These are phyloP conservation scores for Entomortierella parvispora DNA, from an alignment of 192 early-diverging fungal species.

Conservation along the genomic window DNA sequence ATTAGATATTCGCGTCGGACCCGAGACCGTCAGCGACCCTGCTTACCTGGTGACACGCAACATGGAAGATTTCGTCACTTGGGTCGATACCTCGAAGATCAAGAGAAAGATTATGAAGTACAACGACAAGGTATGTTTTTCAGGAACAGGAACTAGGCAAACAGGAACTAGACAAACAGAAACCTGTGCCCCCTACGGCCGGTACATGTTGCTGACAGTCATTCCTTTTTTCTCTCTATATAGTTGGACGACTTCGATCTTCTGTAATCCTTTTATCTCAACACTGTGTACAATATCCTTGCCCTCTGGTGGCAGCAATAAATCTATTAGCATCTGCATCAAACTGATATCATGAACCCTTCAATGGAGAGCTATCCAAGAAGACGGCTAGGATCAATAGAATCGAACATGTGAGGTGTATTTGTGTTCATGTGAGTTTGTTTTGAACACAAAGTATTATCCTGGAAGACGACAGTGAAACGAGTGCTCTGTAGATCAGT, in stretches of 20 bases:
- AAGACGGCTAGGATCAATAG: too few relatives aligned
- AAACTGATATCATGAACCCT: too few relatives aligned
- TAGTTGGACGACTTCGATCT: conserved; percentile 92
- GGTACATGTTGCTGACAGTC: not conserved
- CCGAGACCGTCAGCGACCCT: conserved; percentile 89
- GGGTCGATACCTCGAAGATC: conserved; percentile 98
- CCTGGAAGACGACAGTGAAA: too few relatives aligned
- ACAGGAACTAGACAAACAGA: not conserved
- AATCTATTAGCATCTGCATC: too few relatives aligned
- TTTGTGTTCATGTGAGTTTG: too few relatives aligned
- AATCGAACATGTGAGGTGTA: too few relatives aligned
- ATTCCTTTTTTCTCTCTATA: conserved; percentile 9
- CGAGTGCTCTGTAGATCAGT: too few relatives aligned
- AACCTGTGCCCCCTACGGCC: not conserved
- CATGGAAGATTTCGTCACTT: conserved; percentile 97
- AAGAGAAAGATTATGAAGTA: conserved; percentile 96
- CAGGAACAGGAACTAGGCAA: not conserved
- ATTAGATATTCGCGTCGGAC: conserved; percentile 87
- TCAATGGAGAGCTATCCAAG: too few relatives aligned
- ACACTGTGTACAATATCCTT: not conserved
- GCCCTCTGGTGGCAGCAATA: too few relatives aligned
- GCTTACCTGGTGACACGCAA: conserved; percentile 78
- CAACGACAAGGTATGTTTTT: conserved; percentile 77
- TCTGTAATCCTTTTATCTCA: conserved; percentile 59
- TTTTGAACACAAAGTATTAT: too few relatives aligned